phyloP scores from a whole-genome alignment of 192 early-diverging fungal species.

The Ramicandelaber brevisporus region DNA sequence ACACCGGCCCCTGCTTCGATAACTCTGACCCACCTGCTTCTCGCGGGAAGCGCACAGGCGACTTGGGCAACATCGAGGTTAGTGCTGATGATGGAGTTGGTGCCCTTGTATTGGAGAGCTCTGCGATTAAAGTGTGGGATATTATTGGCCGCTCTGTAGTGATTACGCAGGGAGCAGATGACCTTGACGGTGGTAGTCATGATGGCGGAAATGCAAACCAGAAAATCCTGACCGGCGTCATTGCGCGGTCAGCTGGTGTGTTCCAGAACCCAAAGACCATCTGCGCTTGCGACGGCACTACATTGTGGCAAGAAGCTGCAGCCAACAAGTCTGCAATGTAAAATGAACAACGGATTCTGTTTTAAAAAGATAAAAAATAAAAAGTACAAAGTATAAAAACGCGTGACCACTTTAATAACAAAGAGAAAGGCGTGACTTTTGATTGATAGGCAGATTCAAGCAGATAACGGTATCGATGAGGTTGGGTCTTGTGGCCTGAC shows the following conservation, averaged over 20 bases:
- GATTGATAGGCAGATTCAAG: too few relatives aligned
- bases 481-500: too few relatives aligned
- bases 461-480: too few relatives aligned
- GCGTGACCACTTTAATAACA: too few relatives aligned
- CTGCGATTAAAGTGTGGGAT: slow-evolving; percentile 60
- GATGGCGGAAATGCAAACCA: slow-evolving; percentile 17
- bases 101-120: slow-evolving; percentile 44
- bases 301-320: slow-evolving; percentile 87
- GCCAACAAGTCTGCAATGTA: too few relatives aligned
- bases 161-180: slow-evolving; percentile 23
- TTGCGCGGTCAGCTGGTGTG: slow-evolving; percentile 68
- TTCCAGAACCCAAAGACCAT: slow-evolving; percentile 79
- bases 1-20: slow-evolving; percentile 26
- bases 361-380: too few relatives aligned
- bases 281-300: slow-evolving; percentile 63
- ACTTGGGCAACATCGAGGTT: slow-evolving; percentile 37
- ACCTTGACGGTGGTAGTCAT: slow-evolving; percentile 13
- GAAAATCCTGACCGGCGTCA: slow-evolving; percentile 50
- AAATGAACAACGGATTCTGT: too few relatives aligned
- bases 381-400: too few relatives aligned
- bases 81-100: slow-evolving; percentile 37
- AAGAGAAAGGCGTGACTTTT: too few relatives aligned
- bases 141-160: slow-evolving; percentile 73
- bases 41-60: slow-evolving; percentile 26
- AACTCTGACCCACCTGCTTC: slow-evolving; percentile 15